These are phyloP conservation scores for Nicotiana sylvestris DNA, from an alignment of 257 asterid genomes.

Conservation along the genomic window DNA sequence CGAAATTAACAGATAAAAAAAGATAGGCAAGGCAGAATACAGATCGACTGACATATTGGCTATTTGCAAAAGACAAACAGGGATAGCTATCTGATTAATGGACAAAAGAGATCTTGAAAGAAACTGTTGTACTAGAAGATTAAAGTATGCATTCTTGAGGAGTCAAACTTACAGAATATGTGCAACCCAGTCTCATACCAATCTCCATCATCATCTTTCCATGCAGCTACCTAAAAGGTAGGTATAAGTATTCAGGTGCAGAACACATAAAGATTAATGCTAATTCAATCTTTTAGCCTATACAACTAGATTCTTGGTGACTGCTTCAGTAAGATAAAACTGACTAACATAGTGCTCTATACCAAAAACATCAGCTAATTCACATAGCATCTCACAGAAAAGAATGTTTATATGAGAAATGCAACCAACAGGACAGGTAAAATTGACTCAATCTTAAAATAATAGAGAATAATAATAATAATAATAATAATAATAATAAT, in stretches of 20 bases:
- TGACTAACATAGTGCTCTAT: neutral
- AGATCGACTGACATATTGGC: neutral
- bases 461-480: neutral
- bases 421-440: neutral
- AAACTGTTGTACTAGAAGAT: neutral
- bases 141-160: neutral
- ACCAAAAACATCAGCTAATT: neutral
- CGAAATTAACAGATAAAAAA: neutral
- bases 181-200: conserved; percentile 98
- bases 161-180: conserved; percentile 76
- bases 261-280: neutral
- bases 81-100: neutral
- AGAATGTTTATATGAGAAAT: neutral
- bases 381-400: neutral
- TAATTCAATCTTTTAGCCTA: neutral
- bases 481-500: too few species aligned
- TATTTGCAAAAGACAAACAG: neutral
- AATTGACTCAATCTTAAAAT: neutral
- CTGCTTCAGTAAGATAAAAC: neutral
- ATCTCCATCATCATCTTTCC: conserved; percentile 97
- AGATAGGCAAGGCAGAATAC: neutral
- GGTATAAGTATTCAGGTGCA: conserved; percentile 16
- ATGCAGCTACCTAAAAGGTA: conserved; percentile 72
- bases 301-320: neutral
- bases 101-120: neutral